A percentile compares a stretch with the other conserved stretches of the same genome.
Conservation (phyloP, 2,329 filamentous ascomycete species). For the Xylaria sp. region DNA sequence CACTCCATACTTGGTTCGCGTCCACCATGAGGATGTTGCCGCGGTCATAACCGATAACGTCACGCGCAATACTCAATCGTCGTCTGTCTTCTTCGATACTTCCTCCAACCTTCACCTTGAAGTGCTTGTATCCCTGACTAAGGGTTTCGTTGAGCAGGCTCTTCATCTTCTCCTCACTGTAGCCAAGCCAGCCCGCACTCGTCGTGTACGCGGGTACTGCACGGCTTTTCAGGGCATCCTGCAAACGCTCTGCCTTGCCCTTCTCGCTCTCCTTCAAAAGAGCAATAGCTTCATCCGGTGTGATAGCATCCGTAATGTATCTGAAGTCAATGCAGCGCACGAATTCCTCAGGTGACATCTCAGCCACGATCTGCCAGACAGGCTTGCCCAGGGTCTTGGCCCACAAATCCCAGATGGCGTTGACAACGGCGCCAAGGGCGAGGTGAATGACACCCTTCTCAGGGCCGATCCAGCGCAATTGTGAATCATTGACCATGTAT, state of each 20-base stretch:
- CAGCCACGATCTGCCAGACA: slow-evolving; percentile 83
- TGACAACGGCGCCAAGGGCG: slow-evolving; percentile 81
- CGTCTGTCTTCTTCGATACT: slow-evolving; percentile 65
- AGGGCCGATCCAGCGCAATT: slow-evolving; percentile 88
- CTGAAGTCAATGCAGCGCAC: slow-evolving; percentile 88
- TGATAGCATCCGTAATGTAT: slow-evolving; percentile 91
- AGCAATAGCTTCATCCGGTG: slow-evolving; percentile 71
- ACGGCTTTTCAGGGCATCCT: slow-evolving; percentile 65
- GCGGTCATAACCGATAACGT: slow-evolving; percentile 75
- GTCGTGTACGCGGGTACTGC: slow-evolving; percentile 91
- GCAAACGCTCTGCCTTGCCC: slow-evolving; percentile 65
- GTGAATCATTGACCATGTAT: slow-evolving; percentile 83
- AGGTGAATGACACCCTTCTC: slow-evolving; percentile 94
- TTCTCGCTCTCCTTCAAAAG: slow-evolving; percentile 61
- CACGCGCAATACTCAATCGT: slow-evolving; percentile 66
- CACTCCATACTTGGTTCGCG: slow-evolving; percentile 89
- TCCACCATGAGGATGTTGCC: slow-evolving; percentile 89
- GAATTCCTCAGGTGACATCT: slow-evolving; percentile 84
- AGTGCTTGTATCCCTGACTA: slow-evolving; percentile 71
- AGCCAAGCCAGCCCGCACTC: slow-evolving; percentile 86
- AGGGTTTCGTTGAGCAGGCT: slow-evolving; percentile 67
- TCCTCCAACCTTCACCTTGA: slow-evolving; percentile 85
- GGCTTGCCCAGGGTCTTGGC: slow-evolving; percentile 80
- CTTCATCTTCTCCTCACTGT: slow-evolving; percentile 83
- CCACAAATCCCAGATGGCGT: slow-evolving; percentile 95